Conservation (phyloP, 2,329 filamentous ascomycete species). For the Aspergillus viridinutans region DNA sequence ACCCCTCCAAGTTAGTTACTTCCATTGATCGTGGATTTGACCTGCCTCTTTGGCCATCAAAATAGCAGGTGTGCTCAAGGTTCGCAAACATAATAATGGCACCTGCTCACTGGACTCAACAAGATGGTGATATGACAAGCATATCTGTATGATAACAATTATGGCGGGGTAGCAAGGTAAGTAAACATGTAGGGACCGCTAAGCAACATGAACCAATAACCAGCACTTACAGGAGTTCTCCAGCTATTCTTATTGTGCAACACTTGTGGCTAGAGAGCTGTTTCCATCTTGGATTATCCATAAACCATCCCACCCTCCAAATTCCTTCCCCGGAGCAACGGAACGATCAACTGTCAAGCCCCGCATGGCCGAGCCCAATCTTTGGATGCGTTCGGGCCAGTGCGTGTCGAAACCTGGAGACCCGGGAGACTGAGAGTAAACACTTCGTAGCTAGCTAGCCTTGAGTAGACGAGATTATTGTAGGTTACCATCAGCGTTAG, state of each 20-base stretch:
- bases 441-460: neutral
- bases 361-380: constrained; percentile 31
- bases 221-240: neutral
- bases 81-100: neutral
- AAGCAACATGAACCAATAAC: neutral
- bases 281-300: neutral
- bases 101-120: neutral
- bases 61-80: neutral
- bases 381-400: constrained; percentile 12
- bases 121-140: neutral
- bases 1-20: neutral
- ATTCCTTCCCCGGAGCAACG: constrained; percentile 32
- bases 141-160: neutral
- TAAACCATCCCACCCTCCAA: neutral
- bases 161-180: neutral
- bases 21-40: neutral
- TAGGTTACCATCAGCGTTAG: neutral
- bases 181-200: neutral
- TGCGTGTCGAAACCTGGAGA: constrained; percentile 1
- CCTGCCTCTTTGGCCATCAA: neutral
- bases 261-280: neutral
- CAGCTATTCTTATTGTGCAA: neutral
- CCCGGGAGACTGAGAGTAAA: constrained; percentile 1
- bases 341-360: constrained; percentile 25
- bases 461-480: neutral